phyloP scores from a whole-genome alignment of 2,329 filamentous ascomycete species.

The Magnaporthiopsis rhizophila region DNA sequence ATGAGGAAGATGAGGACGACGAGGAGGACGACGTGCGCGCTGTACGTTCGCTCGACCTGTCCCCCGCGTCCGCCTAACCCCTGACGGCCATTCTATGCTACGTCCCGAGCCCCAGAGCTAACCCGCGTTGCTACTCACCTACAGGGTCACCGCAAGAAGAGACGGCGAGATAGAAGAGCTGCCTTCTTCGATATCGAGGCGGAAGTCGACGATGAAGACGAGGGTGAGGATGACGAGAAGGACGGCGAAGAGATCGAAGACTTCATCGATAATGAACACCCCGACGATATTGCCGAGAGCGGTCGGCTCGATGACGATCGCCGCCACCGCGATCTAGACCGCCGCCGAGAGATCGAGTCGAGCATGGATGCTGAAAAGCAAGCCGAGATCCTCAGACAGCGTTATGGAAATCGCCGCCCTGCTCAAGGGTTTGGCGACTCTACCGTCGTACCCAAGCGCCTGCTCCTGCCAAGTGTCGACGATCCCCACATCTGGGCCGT shows the following conservation, averaged over 20 bases:
- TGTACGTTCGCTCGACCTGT: background rate
- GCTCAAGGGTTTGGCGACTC: conserved; percentile 59
- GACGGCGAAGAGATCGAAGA: conserved; percentile 76
- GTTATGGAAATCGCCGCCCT: conserved; percentile 73
- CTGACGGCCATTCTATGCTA: no score
- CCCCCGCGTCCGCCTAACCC: background rate
- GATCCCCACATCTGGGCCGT: conserved; percentile 96
- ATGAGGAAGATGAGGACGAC: conserved; percentile 37
- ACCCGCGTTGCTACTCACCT: background rate
- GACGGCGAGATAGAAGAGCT: conserved; percentile 62
- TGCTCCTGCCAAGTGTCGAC: conserved; percentile 85
- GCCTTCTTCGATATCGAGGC: conserved; percentile 97
- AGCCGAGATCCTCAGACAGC: conserved; percentile 75
- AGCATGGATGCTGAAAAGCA: conserved; percentile 92
- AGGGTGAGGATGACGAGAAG: conserved; percentile 81
- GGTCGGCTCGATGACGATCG: conserved; percentile 81
- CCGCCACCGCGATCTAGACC: conserved; percentile 88
- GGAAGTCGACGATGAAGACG: conserved; percentile 93
- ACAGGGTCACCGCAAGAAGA: conserved; percentile 67
- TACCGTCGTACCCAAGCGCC: conserved; percentile 71
- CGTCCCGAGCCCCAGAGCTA: conserved; percentile 1
- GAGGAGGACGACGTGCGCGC: conserved; percentile 17
- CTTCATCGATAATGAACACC: conserved; percentile 83
- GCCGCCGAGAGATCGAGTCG: conserved; percentile 77
- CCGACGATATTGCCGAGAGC: conserved; percentile 76